phyloP scores from a whole-genome alignment of 768 basidiomycete species.

The Lentinus brumalis region DNA sequence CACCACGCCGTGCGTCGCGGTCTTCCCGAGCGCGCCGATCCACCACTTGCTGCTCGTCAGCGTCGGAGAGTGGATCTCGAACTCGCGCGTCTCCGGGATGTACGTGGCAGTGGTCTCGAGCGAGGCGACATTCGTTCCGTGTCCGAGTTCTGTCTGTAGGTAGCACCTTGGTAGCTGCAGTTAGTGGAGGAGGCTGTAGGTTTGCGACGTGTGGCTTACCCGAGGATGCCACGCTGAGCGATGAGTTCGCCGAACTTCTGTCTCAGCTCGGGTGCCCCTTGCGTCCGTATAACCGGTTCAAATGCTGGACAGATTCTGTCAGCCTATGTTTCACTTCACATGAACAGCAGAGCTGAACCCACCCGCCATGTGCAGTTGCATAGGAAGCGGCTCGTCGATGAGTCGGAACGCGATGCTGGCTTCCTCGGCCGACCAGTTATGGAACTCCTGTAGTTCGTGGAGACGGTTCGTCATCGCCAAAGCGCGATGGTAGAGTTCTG shows the following conservation, averaged over 20 bases:
- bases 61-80: conserved; percentile 76
- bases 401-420: conserved; percentile 46
- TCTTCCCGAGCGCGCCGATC: conserved; percentile 73
- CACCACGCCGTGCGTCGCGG: conserved; percentile 73
- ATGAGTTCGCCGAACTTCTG: conserved; percentile 54
- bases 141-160: conserved; percentile 78
- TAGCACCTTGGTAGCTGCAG: conserved; percentile 49
- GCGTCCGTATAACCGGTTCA: conserved; percentile 64
- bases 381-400: conserved; percentile 56
- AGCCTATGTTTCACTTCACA: conserved; percentile 4
- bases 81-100: conserved; percentile 63
- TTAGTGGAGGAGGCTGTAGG: not conserved
- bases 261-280: conserved; percentile 57
- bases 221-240: conserved; percentile 59
- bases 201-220: conserved; percentile 23
- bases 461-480: conserved; percentile 57
- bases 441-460: conserved; percentile 55
- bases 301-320: conserved; percentile 43
- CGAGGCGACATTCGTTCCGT: conserved; percentile 68
- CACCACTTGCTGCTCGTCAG: conserved; percentile 82
- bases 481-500: conserved; percentile 57
- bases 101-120: conserved; percentile 81
- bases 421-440: conserved; percentile 56
- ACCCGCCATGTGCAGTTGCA: conserved; percentile 44
- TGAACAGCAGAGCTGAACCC: not conserved